phyloP scores from a whole-genome alignment of 257 asterid genomes.

The Solanum bulbocastanum region DNA sequence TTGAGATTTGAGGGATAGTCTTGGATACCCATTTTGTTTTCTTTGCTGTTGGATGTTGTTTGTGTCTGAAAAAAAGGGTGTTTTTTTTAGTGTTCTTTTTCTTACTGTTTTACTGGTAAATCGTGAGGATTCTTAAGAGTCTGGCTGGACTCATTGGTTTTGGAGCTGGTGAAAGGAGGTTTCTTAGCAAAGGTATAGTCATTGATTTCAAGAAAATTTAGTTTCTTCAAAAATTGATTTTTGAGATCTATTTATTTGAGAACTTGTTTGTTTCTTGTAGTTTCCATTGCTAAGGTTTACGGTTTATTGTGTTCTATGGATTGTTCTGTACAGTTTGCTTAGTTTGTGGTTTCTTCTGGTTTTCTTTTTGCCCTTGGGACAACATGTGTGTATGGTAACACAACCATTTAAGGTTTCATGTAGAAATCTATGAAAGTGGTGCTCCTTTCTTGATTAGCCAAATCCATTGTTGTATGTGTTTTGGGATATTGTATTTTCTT shows the following conservation, averaged over 20 bases:
- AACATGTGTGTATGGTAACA: not conserved
- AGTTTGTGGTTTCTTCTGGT: not conserved
- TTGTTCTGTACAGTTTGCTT: not conserved
- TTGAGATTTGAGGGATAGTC: not conserved
- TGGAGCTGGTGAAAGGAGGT: not conserved
- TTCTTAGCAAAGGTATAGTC: constrained; percentile 29
- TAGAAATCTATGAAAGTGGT: not conserved
- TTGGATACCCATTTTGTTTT: not conserved
- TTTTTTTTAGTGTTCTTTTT: not conserved
- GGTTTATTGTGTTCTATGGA: not conserved
- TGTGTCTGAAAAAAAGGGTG: not conserved
- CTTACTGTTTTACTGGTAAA: constrained; percentile 11
- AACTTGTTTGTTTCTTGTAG: not conserved
- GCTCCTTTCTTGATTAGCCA: not conserved
- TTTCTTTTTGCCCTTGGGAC: not conserved
- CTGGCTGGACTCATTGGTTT: constrained; percentile 17
- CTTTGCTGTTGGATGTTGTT: not conserved
- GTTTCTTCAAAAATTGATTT: not conserved
- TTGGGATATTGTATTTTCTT: not conserved
- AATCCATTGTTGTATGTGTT: not conserved
- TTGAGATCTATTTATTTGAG: constrained; percentile 34
- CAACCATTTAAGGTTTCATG: not conserved
- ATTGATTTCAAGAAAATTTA: not conserved
- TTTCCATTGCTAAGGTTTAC: not conserved
- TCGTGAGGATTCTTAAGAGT: constrained; percentile 21